phyloP scores from a whole-genome alignment of 139 green algal genomes.

The Penium margaritaceum region DNA sequence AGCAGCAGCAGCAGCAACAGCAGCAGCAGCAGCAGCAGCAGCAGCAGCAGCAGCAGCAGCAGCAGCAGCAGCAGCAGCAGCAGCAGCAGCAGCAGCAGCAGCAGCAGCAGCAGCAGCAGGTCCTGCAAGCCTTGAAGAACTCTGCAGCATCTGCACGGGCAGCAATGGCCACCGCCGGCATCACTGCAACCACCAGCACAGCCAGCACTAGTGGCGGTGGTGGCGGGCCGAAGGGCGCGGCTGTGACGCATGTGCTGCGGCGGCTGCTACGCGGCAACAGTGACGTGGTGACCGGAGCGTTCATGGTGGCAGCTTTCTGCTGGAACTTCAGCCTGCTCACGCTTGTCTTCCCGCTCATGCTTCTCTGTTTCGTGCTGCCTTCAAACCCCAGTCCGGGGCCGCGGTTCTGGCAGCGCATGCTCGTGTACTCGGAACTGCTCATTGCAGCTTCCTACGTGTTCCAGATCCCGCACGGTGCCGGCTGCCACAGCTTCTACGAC shows the following conservation, averaged over 20 bases:
- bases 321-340: slow-evolving; percentile 36
- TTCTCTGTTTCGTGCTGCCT: slow-evolving; percentile 27
- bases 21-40: not conserved
- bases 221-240: not conserved
- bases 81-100: not conserved
- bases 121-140: no score
- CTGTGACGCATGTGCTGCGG: not conserved
- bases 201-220: not conserved
- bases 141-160: no score
- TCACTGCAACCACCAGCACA: no score
- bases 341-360: slow-evolving; percentile 15
- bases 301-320: slow-evolving; percentile 22
- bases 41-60: not conserved
- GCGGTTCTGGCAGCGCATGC: slow-evolving; percentile 29
- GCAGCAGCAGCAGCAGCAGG: not conserved
- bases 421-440: slow-evolving; percentile 32
- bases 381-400: slow-evolving; percentile 20
- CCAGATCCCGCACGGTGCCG: slow-evolving; percentile 13
- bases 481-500: not conserved
- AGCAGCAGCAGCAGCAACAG: no score
- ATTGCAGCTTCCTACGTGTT: slow-evolving; percentile 23
- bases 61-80: not conserved
- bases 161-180: no score
- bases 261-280: slow-evolving; percentile 14
- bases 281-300: slow-evolving; percentile 14